These are phyloP conservation scores for Salicornia ramosissima DNA, from an alignment of 148 eudicot genomes.

Conservation along the genomic window DNA sequence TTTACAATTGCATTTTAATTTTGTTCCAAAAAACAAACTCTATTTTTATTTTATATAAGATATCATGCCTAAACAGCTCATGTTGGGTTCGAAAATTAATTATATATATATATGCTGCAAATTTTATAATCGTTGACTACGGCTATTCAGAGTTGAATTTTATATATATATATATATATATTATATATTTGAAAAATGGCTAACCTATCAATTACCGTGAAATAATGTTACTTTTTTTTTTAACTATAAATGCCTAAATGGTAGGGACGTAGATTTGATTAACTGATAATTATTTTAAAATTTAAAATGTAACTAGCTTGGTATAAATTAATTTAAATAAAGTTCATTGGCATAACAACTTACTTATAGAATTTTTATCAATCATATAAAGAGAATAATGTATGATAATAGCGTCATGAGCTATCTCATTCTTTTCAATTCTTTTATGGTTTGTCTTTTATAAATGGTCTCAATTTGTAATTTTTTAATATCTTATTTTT, in stretches of 20 bases:
- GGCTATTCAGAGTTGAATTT: not conserved
- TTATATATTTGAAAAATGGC: not conserved
- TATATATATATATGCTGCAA: not conserved
- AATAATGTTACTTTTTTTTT: not conserved
- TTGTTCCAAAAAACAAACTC: not conserved
- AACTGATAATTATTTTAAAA: too few species aligned
- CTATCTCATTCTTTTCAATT: too few species aligned
- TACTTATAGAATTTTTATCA: too few species aligned
- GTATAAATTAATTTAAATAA: too few species aligned
- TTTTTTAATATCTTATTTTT: too few species aligned
- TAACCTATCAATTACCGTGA: not conserved
- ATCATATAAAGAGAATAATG: too few species aligned
- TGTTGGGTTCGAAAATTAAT: not conserved
- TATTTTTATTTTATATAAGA: not conserved
- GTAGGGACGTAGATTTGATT: not conserved
- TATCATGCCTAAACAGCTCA: conserved; percentile 19
- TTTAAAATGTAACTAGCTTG: too few species aligned
- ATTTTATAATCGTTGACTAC: conserved; percentile 6
- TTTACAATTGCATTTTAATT: not conserved
- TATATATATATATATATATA: not conserved
- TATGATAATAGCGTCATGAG: too few species aligned
- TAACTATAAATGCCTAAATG: not conserved
- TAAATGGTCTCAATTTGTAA: too few species aligned
- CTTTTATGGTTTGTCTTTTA: too few species aligned
- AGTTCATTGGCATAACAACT: too few species aligned